phyloP scores from a whole-genome alignment of 768 basidiomycete species.

The Chalciporus chontae region DNA sequence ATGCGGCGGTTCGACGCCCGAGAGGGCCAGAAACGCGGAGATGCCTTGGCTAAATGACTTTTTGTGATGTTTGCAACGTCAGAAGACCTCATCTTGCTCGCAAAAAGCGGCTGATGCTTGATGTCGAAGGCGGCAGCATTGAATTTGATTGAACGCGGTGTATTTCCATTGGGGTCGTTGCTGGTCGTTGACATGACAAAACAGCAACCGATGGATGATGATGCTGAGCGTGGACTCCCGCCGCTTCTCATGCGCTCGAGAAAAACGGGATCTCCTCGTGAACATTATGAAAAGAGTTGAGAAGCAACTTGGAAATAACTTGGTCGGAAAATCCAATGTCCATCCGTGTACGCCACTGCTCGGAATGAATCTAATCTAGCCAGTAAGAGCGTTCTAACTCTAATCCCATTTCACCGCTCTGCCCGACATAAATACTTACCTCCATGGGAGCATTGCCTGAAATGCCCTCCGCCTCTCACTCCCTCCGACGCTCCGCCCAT shows the following conservation, averaged over 20 bases:
- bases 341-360: slow-evolving; percentile 21
- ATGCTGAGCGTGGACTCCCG: background rate
- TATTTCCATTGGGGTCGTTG: slow-evolving; percentile 10
- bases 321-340: slow-evolving; percentile 12
- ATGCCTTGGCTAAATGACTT: slow-evolving; percentile 20
- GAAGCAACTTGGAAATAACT: slow-evolving; percentile 2
- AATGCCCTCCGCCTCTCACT: slow-evolving; percentile 28
- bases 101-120: slow-evolving; percentile 6
- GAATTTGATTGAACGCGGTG: slow-evolving; percentile 7
- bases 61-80: slow-evolving; percentile 9
- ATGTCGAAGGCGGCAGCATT: slow-evolving; percentile 8
- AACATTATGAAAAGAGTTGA: background rate
- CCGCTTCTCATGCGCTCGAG: slow-evolving; percentile 9
- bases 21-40: slow-evolving; percentile 26
- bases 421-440: slow-evolving; percentile 31
- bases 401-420: slow-evolving; percentile 26
- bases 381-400: slow-evolving; percentile 25
- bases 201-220: background rate
- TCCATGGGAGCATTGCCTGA: slow-evolving; percentile 18
- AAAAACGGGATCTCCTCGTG: slow-evolving; percentile 5
- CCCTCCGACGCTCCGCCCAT: slow-evolving; percentile 23
- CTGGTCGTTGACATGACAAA: slow-evolving; percentile 22
- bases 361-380: slow-evolving; percentile 29
- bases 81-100: slow-evolving; percentile 20
- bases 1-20: slow-evolving; percentile 30